Conservation (phyloP, 257 asterid genomes). For the Petunia secreta region DNA sequence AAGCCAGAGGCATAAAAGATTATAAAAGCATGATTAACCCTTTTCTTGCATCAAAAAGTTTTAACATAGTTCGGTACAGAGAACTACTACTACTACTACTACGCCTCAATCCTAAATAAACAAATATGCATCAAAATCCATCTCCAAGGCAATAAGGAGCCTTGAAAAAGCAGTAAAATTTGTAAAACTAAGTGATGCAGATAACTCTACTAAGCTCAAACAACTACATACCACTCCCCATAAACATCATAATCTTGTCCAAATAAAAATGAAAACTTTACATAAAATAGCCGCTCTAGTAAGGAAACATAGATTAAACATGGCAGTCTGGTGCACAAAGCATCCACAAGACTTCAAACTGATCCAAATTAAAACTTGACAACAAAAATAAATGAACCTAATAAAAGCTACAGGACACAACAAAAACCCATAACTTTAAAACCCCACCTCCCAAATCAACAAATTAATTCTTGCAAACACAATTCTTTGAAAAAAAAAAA, state of each 20-base stretch:
- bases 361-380: background rate
- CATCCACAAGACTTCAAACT: background rate
- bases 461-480: background rate
- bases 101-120: background rate
- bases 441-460: background rate
- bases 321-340: background rate
- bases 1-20: background rate
- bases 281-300: background rate
- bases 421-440: background rate
- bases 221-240: slow-evolving; percentile 3
- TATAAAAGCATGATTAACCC: background rate
- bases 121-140: background rate
- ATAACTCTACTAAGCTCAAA: background rate
- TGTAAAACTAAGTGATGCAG: background rate
- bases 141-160: background rate
- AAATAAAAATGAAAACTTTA: background rate
- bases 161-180: slow-evolving; percentile 11
- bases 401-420: background rate
- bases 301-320: too few species aligned
- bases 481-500: background rate
- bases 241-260: background rate
- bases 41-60: background rate
- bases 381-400: background rate
- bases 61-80: background rate
- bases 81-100: background rate